These are phyloP conservation scores for Solanum bulbocastanum DNA, from an alignment of 257 asterid genomes.

Conservation along the genomic window DNA sequence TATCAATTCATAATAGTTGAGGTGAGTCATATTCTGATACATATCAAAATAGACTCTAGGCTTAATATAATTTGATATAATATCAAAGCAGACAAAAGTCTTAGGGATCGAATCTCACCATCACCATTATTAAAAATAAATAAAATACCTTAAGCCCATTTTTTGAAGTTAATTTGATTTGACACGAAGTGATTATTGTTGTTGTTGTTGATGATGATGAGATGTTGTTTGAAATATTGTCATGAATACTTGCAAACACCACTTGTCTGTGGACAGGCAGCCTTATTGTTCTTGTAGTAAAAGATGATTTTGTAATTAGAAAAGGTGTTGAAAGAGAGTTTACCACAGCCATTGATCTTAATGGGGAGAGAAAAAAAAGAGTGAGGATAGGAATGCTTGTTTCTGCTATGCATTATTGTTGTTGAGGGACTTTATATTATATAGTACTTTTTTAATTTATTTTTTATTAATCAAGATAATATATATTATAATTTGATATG, in stretches of 20 bases:
- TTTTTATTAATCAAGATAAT: too few species aligned
- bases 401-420: neutral
- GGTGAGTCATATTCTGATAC: neutral
- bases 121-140: too few species aligned
- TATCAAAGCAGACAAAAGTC: neutral
- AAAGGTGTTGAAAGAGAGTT: neutral
- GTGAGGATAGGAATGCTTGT: neutral
- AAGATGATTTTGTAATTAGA: neutral
- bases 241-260: neutral
- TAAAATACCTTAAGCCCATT: constrained; percentile 9
- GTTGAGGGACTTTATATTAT: neutral
- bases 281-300: neutral
- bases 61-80: neutral
- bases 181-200: neutral
- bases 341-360: neutral
- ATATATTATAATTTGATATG: too few species aligned
- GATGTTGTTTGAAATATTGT: constrained; percentile 15
- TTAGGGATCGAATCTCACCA: neutral
- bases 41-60: neutral
- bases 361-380: neutral
- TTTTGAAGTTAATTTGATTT: constrained; percentile 27
- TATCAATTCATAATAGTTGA: too few species aligned
- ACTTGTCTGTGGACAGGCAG: neutral
- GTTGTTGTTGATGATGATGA: neutral
- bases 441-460: too few species aligned